Evolutionary conservation across 768 basidiomycete genomes (phyloP).

Genomic region (Boletus vermiculosoides): DNA sequence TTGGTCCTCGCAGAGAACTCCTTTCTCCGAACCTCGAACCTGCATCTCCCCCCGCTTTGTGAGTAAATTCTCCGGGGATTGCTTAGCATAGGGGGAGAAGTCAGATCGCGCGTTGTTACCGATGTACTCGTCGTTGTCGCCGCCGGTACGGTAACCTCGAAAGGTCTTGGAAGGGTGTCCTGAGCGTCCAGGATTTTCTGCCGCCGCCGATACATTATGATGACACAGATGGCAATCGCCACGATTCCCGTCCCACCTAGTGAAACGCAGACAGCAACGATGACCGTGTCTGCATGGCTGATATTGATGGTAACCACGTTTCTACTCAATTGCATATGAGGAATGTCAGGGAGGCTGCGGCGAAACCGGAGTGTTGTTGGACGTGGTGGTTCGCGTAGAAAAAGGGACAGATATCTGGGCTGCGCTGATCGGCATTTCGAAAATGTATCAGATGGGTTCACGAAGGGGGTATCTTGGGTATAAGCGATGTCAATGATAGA

Average conservation of each 20-base stretch:
- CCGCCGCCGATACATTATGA: constrained; percentile 21
- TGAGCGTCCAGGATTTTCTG: constrained; percentile 16
- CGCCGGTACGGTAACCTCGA: constrained; percentile 13
- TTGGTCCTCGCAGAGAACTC: background rate
- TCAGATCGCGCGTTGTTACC: background rate
- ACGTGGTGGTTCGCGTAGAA: background rate
- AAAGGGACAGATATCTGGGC: background rate
- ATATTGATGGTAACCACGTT: background rate
- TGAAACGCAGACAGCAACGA: constrained; percentile 23
- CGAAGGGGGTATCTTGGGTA: constrained; percentile 4
- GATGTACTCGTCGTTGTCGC: background rate
- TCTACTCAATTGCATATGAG: constrained; percentile 6
- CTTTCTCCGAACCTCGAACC: background rate
- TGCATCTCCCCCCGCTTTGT: background rate
- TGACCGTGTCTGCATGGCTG: constrained; percentile 5
- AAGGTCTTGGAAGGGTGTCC: constrained; percentile 29
- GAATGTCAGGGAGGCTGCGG: background rate
- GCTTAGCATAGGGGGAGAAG: background rate
- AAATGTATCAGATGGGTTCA: background rate
- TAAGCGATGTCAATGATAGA: background rate
- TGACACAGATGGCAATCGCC: constrained; percentile 8
- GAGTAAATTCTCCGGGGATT: constrained; percentile 3
- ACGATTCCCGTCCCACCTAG: constrained; percentile 21
- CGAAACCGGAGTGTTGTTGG: background rate
- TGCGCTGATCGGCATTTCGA: constrained; percentile 13